These are phyloP conservation scores for Paramecium tetraurelia DNA, from an alignment of 73 alveolate species.

Conservation along the genomic window DNA sequence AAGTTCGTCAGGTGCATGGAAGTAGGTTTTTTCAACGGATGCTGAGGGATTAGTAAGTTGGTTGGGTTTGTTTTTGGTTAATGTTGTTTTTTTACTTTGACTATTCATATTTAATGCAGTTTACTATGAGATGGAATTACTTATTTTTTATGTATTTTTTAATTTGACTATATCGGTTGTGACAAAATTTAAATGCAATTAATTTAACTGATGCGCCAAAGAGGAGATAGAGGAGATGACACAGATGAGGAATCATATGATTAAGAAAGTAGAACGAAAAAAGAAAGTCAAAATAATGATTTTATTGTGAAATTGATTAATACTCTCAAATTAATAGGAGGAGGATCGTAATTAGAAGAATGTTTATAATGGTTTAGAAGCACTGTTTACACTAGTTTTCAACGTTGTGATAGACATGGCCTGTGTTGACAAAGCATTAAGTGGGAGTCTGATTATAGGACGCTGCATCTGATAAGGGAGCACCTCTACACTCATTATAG, in stretches of 20 bases:
- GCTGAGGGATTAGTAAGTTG: background rate
- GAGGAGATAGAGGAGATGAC: background rate
- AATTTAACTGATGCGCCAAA: background rate
- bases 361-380: background rate
- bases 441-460: background rate
- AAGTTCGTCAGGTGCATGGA: background rate
- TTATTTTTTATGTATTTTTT: background rate
- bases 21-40: background rate
- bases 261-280: background rate
- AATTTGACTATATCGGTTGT: background rate
- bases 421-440: background rate
- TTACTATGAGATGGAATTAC: background rate
- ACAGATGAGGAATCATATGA: background rate
- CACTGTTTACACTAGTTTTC: background rate
- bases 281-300: background rate
- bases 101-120: background rate
- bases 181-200: background rate
- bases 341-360: background rate
- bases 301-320: background rate
- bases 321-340: background rate
- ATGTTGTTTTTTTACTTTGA: background rate
- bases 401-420: background rate
- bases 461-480: background rate
- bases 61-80: background rate
- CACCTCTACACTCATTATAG: background rate